These are phyloP conservation scores for Nigrospora oryzae DNA, from an alignment of 2,329 filamentous ascomycete species.

Conservation along the genomic window DNA sequence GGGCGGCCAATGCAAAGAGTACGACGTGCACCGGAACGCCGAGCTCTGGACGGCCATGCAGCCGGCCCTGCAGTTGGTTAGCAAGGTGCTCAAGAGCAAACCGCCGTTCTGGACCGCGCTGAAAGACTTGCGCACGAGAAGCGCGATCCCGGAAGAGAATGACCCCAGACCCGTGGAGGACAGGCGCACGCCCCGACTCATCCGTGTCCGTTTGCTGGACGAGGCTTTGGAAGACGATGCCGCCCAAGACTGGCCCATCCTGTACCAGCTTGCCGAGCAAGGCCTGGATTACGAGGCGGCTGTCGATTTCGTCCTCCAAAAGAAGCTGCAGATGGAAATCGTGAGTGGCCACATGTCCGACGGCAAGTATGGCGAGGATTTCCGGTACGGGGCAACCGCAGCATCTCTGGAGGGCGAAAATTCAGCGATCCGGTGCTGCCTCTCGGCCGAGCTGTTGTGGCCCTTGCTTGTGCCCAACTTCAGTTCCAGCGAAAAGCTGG, in stretches of 20 bases:
- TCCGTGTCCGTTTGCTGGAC: no score
- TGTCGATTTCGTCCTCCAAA: neutral
- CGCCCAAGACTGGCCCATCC: no score
- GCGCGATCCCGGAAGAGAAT: neutral
- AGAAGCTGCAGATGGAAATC: neutral
- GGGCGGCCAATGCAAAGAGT: conserved; percentile 12
- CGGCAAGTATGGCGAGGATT: neutral
- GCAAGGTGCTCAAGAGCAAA: conserved; percentile 6
- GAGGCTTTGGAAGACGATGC: no score
- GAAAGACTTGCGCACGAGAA: conserved; percentile 14
- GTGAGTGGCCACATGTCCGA: neutral
- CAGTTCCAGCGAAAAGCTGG: conserved; percentile 17
- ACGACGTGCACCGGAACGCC: conserved; percentile 12
- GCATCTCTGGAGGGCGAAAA: accelerated
- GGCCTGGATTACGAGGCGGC: neutral
- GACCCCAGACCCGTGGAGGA: conserved; percentile 2
- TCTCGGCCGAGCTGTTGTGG: conserved; percentile 17
- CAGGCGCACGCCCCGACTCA: no score
- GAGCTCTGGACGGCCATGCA: conserved; percentile 16
- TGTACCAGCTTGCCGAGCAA: neutral
- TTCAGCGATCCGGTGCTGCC: neutral
- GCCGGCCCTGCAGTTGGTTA: conserved; percentile 14
- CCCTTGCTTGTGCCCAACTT: conserved; percentile 14
- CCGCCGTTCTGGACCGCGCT: conserved; percentile 8
- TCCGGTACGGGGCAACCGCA: conserved; percentile 7